phyloP scores from a whole-genome alignment of 2,329 filamentous ascomycete species.

The Alternaria sp. region DNA sequence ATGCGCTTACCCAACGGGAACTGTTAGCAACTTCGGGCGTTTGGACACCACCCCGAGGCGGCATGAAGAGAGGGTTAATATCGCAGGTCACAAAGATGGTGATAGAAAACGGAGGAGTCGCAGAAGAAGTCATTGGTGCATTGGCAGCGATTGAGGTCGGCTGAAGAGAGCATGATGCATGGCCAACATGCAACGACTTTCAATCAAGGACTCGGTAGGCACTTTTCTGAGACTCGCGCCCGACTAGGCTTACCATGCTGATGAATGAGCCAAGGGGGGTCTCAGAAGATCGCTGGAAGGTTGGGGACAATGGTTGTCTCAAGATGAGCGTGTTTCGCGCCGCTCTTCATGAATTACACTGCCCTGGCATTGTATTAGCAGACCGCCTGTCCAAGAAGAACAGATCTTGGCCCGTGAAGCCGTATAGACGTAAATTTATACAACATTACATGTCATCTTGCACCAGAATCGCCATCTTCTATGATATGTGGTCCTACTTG shows the following conservation, averaged over 20 bases:
- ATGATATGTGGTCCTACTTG: background rate
- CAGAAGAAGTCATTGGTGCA: conserved; percentile 83
- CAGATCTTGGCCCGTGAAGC: background rate
- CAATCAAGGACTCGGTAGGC: conserved; percentile 4
- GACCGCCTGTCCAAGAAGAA: background rate
- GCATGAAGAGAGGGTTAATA: conserved; percentile 77
- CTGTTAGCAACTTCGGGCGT: conserved; percentile 71
- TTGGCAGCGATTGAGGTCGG: conserved; percentile 74
- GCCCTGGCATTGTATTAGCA: conserved; percentile 1
- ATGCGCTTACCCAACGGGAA: conserved; percentile 59
- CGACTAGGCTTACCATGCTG: background rate
- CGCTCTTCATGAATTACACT: conserved; percentile 1
- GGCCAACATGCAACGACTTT: conserved; percentile 6
- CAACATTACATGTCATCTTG: conserved; percentile 11
- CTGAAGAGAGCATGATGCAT: conserved; percentile 28
- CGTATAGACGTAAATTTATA: conserved; percentile 17
- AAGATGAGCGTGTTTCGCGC: conserved; percentile 3
- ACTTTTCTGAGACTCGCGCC: conserved; percentile 4
- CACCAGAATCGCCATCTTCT: background rate
- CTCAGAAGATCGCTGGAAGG: background rate
- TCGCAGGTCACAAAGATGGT: conserved; percentile 79
- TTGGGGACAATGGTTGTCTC: conserved; percentile 12
- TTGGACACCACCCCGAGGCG: conserved; percentile 86
- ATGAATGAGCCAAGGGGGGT: conserved; percentile 5
- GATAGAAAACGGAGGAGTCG: conserved; percentile 78